These are phyloP conservation scores for Blumeriella jaapii DNA, from an alignment of 2,329 filamentous ascomycete genomes.

Conservation along the genomic window DNA sequence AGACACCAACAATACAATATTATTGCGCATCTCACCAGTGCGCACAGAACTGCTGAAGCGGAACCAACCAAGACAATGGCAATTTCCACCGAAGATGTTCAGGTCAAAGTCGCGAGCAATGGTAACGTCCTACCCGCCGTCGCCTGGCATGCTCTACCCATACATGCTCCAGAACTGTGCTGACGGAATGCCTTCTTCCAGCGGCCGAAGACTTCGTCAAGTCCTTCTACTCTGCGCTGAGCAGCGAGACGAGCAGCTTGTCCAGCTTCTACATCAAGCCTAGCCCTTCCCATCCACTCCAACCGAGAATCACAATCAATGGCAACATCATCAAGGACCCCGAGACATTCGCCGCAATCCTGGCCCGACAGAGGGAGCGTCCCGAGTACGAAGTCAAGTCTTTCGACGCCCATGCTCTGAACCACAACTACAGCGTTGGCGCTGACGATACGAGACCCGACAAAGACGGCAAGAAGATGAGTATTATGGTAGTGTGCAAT, in stretches of 20 bases:
- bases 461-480: constrained; percentile 48
- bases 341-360: constrained; percentile 54
- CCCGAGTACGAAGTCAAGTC: constrained; percentile 63
- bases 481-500: constrained; percentile 61
- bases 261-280: constrained; percentile 59
- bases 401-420: constrained; percentile 68
- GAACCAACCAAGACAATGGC: constrained; percentile 18
- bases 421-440: constrained; percentile 49
- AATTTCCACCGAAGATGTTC: constrained; percentile 37
- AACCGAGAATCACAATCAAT: constrained; percentile 68
- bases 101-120: constrained; percentile 28
- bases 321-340: constrained; percentile 55
- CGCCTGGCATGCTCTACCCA: not conserved
- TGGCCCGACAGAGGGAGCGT: constrained; percentile 49
- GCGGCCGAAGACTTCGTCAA: constrained; percentile 63
- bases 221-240: constrained; percentile 65
- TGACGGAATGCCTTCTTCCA: constrained; percentile 27
- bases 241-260: constrained; percentile 45
- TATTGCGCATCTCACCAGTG: too few species aligned
- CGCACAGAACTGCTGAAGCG: not conserved
- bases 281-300: constrained; percentile 40
- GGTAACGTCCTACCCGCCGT: constrained; percentile 19
- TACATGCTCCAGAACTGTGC: too few species aligned
- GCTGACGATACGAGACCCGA: constrained; percentile 37
- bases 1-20: too few species aligned